phyloP scores from a whole-genome alignment of 1,284 basidiomycete genomes.

The Microbotryum scabiosae region DNA sequence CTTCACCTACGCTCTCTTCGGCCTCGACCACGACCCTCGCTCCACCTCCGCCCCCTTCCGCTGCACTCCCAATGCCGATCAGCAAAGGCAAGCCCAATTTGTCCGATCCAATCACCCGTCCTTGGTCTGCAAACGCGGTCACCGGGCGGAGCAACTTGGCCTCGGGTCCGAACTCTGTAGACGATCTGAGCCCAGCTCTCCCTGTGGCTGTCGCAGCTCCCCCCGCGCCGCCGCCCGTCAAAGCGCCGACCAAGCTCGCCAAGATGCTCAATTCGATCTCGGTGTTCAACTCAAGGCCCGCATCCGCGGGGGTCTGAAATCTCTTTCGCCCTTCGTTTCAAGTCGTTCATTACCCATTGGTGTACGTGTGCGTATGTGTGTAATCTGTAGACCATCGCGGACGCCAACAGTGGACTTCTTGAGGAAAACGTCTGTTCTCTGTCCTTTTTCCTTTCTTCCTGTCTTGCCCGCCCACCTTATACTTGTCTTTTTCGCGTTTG shows the following conservation, averaged over 20 bases:
- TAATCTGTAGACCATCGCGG: too few relatives aligned
- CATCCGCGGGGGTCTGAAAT: too few relatives aligned
- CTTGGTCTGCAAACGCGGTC: background rate
- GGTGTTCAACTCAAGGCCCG: slow-evolving; percentile 18
- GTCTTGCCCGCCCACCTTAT: too few relatives aligned
- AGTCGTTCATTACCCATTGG: too few relatives aligned
- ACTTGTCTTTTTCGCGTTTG: too few relatives aligned
- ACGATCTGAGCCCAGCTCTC: background rate
- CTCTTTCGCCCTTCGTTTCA: too few relatives aligned
- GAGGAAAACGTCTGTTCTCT: too few relatives aligned
- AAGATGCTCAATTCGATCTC: slow-evolving; percentile 27
- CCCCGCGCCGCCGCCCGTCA: background rate
- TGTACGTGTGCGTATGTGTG: too few relatives aligned
- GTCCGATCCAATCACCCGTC: background rate
- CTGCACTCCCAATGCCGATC: background rate
- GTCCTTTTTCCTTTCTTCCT: too few relatives aligned
- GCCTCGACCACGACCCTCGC: background rate
- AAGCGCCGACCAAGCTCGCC: slow-evolving; percentile 20
- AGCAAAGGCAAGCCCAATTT: background rate
- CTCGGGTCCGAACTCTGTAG: background rate
- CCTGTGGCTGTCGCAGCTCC: background rate
- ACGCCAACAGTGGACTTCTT: too few relatives aligned
- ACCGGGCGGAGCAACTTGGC: background rate
- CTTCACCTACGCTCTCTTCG: background rate
- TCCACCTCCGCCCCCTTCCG: background rate